Evolutionary conservation across 1,284 basidiomycete species (phyloP).

Genomic region (Coniferiporia weirii): DNA sequence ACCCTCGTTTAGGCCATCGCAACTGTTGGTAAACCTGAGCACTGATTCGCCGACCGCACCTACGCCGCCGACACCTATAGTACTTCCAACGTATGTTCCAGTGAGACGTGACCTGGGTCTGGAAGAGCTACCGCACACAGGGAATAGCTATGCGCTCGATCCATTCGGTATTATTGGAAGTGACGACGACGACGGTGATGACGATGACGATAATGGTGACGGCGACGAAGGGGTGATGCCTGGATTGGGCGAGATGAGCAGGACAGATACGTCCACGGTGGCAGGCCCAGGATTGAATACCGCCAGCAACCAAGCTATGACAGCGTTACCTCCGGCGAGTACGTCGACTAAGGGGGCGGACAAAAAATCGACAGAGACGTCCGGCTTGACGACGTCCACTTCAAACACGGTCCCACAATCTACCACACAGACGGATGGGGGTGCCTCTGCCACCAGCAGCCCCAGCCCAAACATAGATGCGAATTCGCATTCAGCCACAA

Average conservation of each 20-base stretch:
- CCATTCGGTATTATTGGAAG: slow-evolving; percentile 14
- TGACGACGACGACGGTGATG: background rate
- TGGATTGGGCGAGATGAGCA: too few relatives aligned
- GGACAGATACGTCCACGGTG: background rate
- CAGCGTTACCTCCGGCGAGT: background rate
- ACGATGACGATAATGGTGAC: background rate
- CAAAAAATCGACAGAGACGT: background rate
- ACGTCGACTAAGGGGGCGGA: background rate
- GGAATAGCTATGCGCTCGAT: slow-evolving; percentile 8
- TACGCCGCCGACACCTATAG: background rate
- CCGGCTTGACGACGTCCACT: background rate
- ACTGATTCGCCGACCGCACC: too few relatives aligned
- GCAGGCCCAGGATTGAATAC: background rate
- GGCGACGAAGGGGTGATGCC: background rate
- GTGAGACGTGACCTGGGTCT: background rate
- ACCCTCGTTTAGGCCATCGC: background rate
- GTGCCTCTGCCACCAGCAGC: background rate
- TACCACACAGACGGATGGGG: background rate
- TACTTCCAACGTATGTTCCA: background rate
- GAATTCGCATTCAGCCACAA: background rate
- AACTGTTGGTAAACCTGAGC: background rate
- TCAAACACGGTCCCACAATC: background rate
- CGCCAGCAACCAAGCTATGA: background rate
- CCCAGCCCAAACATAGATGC: background rate
- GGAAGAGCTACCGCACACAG: background rate